Percentiles rank a stretch among this genome's conserved stretches.
Evolutionary conservation across 2,329 filamentous ascomycete genomes (phyloP).

Genomic region (Stachybotrys chartarum): DNA sequence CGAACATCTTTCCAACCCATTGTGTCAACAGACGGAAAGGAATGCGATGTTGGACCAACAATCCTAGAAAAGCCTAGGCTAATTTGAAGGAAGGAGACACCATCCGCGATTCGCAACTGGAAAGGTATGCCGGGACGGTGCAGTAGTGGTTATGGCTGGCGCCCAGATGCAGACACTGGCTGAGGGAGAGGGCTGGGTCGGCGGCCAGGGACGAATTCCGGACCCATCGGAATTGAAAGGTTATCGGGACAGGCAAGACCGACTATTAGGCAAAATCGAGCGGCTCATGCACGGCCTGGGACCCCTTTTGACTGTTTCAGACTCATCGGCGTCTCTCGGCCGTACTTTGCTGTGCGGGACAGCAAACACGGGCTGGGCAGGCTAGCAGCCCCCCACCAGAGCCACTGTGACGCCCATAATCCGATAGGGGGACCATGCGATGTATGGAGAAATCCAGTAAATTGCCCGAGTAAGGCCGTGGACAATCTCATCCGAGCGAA

Average conservation of each 20-base stretch:
- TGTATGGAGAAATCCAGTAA: conserved; percentile 10
- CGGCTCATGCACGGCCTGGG: not conserved
- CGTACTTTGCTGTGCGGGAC: conserved; percentile 24
- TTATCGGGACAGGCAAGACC: not conserved
- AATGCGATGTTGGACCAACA: not conserved
- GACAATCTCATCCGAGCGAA: conserved; percentile 5
- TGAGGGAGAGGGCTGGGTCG: not conserved
- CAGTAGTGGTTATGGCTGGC: not conserved
- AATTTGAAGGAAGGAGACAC: not conserved
- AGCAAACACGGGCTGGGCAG: conserved; percentile 17
- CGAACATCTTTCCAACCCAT: conserved; percentile 33
- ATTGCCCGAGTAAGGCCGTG: conserved; percentile 17
- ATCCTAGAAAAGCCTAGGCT: not conserved
- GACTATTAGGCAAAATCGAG: not conserved
- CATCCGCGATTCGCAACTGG: not conserved
- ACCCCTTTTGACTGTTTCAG: conserved; percentile 22
- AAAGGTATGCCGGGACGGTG: not conserved
- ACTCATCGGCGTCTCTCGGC: conserved; percentile 28
- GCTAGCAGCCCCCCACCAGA: conserved; percentile 23
- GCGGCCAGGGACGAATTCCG: not conserved
- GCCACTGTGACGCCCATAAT: not conserved
- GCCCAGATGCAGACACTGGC: not conserved
- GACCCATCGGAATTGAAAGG: not conserved
- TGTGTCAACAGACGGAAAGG: conserved; percentile 6
- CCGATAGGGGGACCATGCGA: conserved; percentile 8